phyloP scores from a whole-genome alignment of 805 yeast species.

The Spathaspora boniae region DNA sequence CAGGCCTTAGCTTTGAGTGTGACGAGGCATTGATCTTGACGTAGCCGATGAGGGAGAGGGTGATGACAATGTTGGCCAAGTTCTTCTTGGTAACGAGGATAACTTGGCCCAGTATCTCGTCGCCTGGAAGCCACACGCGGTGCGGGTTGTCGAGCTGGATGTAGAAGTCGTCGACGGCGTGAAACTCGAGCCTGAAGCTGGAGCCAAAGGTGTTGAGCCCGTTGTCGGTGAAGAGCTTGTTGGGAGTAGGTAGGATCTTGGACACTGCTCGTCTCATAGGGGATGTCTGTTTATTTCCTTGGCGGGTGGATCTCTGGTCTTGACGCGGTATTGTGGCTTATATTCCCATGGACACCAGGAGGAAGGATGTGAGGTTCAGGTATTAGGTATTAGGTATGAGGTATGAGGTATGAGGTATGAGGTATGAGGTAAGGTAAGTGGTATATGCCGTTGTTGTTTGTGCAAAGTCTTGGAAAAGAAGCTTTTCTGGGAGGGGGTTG shows the following conservation, averaged over 20 bases:
- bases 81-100: conserved; percentile 55
- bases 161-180: conserved; percentile 59
- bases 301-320: not conserved
- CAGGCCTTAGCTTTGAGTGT: conserved; percentile 50
- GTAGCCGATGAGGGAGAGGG: conserved; percentile 52
- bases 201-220: conserved; percentile 3
- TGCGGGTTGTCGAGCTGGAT: conserved; percentile 74
- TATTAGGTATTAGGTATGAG: too few species aligned
- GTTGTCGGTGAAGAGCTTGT: not conserved
- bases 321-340: too few species aligned
- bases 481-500: too few species aligned
- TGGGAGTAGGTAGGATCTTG: conserved; percentile 29
- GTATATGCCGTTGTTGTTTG: too few species aligned
- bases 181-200: conserved; percentile 31
- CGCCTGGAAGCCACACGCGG: conserved; percentile 76
- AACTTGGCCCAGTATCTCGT: conserved; percentile 62
- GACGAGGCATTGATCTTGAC: conserved; percentile 54
- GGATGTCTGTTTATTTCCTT: conserved; percentile 4
- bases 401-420: too few species aligned
- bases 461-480: too few species aligned
- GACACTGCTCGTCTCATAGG: conserved; percentile 56
- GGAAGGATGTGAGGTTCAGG: too few species aligned
- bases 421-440: too few species aligned
- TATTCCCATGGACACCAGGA: too few species aligned
- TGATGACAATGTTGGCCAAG: conserved; percentile 49